These are phyloP conservation scores for Aspergillus intermedius DNA, from an alignment of 2,329 filamentous ascomycete genomes.

Conservation along the genomic window DNA sequence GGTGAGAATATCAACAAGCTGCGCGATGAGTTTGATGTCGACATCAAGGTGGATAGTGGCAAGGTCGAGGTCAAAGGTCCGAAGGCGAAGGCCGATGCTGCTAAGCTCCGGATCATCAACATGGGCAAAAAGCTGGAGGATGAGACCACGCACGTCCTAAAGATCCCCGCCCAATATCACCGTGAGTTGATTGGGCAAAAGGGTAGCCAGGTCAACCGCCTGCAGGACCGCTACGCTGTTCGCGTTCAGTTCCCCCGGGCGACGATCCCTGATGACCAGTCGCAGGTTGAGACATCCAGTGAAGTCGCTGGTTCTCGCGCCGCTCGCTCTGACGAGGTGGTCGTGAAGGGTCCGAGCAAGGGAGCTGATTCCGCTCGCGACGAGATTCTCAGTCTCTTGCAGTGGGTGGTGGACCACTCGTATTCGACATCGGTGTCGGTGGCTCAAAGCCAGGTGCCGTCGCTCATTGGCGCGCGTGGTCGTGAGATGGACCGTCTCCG, in stretches of 20 bases:
- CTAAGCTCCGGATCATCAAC: constrained; percentile 72
- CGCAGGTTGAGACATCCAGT: constrained; percentile 61
- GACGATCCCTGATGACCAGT: constrained; percentile 55
- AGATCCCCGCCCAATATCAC: constrained; percentile 91
- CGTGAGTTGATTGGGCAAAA: constrained; percentile 85
- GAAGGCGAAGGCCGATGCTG: constrained; percentile 84
- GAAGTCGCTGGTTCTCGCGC: constrained; percentile 56
- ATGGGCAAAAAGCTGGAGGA: constrained; percentile 81
- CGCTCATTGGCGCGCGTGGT: constrained; percentile 84
- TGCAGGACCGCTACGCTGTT: constrained; percentile 89
- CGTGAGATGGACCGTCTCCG: constrained; percentile 86
- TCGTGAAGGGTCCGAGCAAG: constrained; percentile 83
- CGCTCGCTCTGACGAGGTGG: constrained; percentile 72
- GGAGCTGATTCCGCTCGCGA: constrained; percentile 88
- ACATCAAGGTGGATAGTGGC: constrained; percentile 85
- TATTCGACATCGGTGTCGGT: constrained; percentile 73
- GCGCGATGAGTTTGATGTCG: constrained; percentile 63
- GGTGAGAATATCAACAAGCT: constrained; percentile 64
- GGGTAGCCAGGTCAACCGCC: constrained; percentile 79
- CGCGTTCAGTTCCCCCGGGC: constrained; percentile 90
- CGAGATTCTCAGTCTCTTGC: constrained; percentile 79
- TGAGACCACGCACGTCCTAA: constrained; percentile 77
- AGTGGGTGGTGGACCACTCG: constrained; percentile 86
- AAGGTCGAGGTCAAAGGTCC: constrained; percentile 94
- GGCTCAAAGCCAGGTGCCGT: constrained; percentile 87